Evolutionary conservation across 139 green algal genomes (phyloP), one percentile per base, ranked within the genome.

Genomic region (Coccomyxa sp.): DNA sequence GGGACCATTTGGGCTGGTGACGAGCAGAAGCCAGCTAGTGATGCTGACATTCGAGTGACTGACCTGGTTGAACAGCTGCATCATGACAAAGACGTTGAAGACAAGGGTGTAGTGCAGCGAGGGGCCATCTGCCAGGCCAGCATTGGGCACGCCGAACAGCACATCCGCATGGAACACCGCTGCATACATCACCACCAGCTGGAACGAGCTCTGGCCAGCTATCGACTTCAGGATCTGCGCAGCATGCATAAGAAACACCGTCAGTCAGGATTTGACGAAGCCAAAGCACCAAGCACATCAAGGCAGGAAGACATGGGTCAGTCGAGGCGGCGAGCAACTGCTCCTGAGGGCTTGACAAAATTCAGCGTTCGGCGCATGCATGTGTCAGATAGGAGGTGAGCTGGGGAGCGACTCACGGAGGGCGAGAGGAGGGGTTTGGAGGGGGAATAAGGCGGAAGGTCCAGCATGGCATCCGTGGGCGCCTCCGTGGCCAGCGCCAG

Each of bases 71-170:
- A 96, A 96, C 0, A 98, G 85, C 77, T 89, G 86, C 88, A 93
- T 91, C 17, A 88, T 76, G 9, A 98, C 94, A 80, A 98, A 97
- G 0, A 89, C 84, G 87, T 97, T 97, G 90, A 98, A 98, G 13
- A 96, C 90, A 10, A 97, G 16, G 18, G 94, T 98, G 87, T 91
- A 89, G 74, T 91, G 86, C 80, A 82, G 67, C 12, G 81, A 87
- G 21, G 85, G 86, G 31, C 85, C 87, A 13, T 67, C 38, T 27
- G 85, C 81, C 14, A 32, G n/a, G 30, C 79, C 74, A 27, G 85
- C 80, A 25, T 74, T 51, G 17, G 86, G 81, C 17, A 91, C 80
- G 60, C 82, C 85, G 31, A 95, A 90, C 78, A 88, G 15, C 28
- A 68, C 58, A 16, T 88, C 86, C 28, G 82, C 84, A 10, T 83